phyloP scores from a whole-genome alignment of 257 asterid genomes.

The Paraleonurus japonicus region DNA sequence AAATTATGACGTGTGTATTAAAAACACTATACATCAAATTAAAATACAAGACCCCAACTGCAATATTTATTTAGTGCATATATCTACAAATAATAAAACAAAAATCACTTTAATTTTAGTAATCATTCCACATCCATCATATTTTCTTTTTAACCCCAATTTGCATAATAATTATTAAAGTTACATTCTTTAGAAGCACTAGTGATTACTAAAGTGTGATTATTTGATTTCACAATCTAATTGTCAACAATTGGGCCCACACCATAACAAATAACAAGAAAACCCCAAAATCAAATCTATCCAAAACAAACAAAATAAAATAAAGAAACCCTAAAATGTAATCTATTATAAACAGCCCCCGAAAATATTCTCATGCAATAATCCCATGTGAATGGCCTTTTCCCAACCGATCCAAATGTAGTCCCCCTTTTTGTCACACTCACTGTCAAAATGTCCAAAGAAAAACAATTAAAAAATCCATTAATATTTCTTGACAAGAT shows the following conservation, averaged over 20 bases:
- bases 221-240: not conserved
- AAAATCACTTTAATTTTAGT: no score
- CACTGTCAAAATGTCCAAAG: constrained; percentile 19
- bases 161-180: constrained; percentile 20
- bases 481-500: constrained; percentile 8
- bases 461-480: not conserved
- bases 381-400: constrained; percentile 28
- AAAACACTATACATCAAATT: not conserved
- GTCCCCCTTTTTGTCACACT: constrained; percentile 31
- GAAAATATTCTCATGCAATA: constrained; percentile 5
- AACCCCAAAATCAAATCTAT: constrained; percentile 21
- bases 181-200: constrained; percentile 6
- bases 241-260: constrained; percentile 18
- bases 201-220: not conserved
- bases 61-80: no score
- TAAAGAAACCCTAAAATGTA: constrained; percentile 16
- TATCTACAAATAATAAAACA: no score
- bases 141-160: not conserved
- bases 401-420: constrained; percentile 32
- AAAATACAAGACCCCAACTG: no score
- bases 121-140: not conserved
- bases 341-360: constrained; percentile 19
- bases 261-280: not conserved
- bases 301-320: not conserved
- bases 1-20: no score